A percentile compares a stretch with the other conserved stretches of the same genome.
phyloP scores from a whole-genome alignment of 2,329 filamentous ascomycete genomes.

The Acrocalymma vagum region DNA sequence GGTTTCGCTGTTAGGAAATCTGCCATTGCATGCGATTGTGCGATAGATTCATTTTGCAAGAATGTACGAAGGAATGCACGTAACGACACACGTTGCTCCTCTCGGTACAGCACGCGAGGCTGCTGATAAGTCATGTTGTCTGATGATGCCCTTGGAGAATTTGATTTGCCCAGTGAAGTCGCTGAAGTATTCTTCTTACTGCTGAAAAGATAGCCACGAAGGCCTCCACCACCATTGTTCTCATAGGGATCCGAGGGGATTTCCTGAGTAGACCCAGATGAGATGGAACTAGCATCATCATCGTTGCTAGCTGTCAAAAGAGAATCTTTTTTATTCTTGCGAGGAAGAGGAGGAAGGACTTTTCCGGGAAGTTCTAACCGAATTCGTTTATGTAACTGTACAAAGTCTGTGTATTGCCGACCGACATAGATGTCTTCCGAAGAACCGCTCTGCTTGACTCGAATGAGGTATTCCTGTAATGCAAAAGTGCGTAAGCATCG shows the following conservation, averaged over 20 bases:
- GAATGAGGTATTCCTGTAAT: conserved; percentile 85
- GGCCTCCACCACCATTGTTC: conserved; percentile 44
- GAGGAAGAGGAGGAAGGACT: conserved; percentile 83
- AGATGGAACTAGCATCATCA: conserved; percentile 81
- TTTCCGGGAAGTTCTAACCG: conserved; percentile 90
- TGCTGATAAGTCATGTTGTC: conserved; percentile 39
- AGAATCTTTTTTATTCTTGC: conserved; percentile 87
- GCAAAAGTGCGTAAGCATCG: no score
- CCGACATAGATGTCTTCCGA: conserved; percentile 82
- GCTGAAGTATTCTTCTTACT: conserved; percentile 52
- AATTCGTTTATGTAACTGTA: conserved; percentile 78
- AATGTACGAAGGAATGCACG: conserved; percentile 89
- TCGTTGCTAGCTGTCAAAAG: conserved; percentile 64
- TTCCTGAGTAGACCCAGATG: conserved; percentile 78
- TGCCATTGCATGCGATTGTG: conserved; percentile 81
- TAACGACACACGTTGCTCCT: conserved; percentile 89
- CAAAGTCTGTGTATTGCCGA: conserved; percentile 89
- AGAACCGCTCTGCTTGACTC: conserved; percentile 80
- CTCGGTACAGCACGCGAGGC: conserved; percentile 75
- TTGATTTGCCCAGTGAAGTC: conserved; percentile 41
- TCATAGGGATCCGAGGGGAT: conserved; percentile 49
- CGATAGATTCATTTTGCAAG: conserved; percentile 83
- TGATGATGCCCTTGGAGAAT: conserved; percentile 43
- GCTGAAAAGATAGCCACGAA: conserved; percentile 54
- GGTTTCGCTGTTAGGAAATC: conserved; percentile 83